Evolutionary conservation across 1,139 yeast genomes (phyloP), one percentile per base, ranked within the genome.

Genomic region (Suhomyces coccinellae): DNA sequence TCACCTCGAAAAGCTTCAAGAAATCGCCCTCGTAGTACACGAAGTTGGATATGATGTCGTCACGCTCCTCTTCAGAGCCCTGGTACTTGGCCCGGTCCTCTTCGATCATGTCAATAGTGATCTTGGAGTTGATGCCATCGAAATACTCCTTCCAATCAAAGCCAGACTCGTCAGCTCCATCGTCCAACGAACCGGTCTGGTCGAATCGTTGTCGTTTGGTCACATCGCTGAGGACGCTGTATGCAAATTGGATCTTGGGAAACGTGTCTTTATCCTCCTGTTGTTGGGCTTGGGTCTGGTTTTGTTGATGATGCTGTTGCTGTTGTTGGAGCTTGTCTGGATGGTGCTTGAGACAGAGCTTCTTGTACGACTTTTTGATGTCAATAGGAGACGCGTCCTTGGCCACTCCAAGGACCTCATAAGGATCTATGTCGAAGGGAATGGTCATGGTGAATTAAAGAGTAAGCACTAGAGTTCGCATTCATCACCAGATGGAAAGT

Each of bases 241-340:
- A 88, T 29, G 96, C 85, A 61, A 87, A 83, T 58, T 88, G 93
- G 26, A 89, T 75, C 54, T 77, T 68, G 49, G 89, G 87, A 61
- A 89, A 89, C 47, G 58, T 56, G n/a, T 63, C 68, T 47, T 67
- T 69, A 48, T 77, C 75, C 8, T 20, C 24, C 24, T 20, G 24
- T 20, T 20, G 24, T 20, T 20, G 24, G 24, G 6, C 2, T 31
- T 60, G 69, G 29, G 60, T 63, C 4, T 10, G 26, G 26, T 22
- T 22, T 22, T 22, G 20, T 11, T 11, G 28, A 17, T 33, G 36
- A 16, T 16, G 20, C 36, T 34, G 36, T 13, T 24, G 36, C 4
- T 68, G 72, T 48, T 79, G 80, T 47, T 69, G 72, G 36, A 77
- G 59, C 59, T 88, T 89, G 63, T 89, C 97, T 0, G 97, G 97